phyloP scores from a whole-genome alignment of 768 basidiomycete species.

The Suillus subaureus region DNA sequence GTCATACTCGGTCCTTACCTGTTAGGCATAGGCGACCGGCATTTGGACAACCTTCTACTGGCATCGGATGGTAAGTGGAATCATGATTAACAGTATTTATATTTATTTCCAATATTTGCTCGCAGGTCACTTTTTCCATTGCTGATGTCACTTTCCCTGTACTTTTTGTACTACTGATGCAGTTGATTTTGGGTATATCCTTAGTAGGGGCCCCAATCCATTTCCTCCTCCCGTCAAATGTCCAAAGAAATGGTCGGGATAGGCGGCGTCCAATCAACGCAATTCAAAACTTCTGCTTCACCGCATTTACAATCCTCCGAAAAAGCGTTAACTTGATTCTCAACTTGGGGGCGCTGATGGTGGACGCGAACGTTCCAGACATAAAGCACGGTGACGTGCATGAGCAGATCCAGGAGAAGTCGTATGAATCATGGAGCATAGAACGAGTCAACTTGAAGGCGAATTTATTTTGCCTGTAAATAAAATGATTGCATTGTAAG shows the following conservation, averaged over 20 bases:
- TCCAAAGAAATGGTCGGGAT: constrained; percentile 99
- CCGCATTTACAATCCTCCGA: constrained; percentile 94
- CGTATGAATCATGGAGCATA: no score
- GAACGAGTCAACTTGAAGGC: no score
- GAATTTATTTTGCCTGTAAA: no score
- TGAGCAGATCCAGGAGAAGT: constrained; percentile 94
- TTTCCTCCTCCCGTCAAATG: constrained; percentile 95
- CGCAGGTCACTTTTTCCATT: no score
- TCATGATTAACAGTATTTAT: no score
- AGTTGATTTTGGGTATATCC: constrained; percentile 99
- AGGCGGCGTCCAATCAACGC: constrained; percentile 96
- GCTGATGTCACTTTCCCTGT: no score
- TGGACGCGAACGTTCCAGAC: constrained; percentile 96
- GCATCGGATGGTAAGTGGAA: no score
- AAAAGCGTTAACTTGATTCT: constrained; percentile 97
- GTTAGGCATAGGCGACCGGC: no score
- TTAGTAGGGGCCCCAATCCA: constrained; percentile 96
- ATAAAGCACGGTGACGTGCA: constrained; percentile 90
- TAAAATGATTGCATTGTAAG: no score
- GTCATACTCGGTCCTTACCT: no score
- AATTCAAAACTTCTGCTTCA: constrained; percentile 97
- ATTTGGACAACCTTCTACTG: no score
- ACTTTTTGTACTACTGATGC: neutral
- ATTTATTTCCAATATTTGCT: no score
- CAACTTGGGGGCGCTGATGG: constrained; percentile 95